phyloP scores from a whole-genome alignment of 306 rosid genomes.

The Begonia peltatifolia region DNA sequence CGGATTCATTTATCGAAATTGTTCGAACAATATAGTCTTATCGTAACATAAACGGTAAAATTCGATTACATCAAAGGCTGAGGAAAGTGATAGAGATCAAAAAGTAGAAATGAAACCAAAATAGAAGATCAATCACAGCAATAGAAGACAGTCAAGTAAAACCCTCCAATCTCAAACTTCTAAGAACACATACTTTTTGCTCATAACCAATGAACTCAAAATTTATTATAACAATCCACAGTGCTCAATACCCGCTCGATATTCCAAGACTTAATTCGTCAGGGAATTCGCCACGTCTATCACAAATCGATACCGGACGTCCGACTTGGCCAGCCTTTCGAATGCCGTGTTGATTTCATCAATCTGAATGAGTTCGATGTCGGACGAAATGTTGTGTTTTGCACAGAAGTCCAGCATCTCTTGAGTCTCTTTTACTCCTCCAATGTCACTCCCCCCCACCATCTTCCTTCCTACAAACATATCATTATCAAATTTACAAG shows the following conservation, averaged over 20 bases:
- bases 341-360: conserved; percentile 64
- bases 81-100: too few species aligned
- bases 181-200: too few species aligned
- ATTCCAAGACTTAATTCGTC: background rate
- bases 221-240: too few species aligned
- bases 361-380: conserved; percentile 60
- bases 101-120: too few species aligned
- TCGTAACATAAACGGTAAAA: too few species aligned
- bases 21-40: too few species aligned
- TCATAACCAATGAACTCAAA: too few species aligned
- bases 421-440: conserved; percentile 87
- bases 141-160: too few species aligned
- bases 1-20: too few species aligned
- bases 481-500: background rate
- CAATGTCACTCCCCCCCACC: conserved; percentile 81
- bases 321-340: conserved; percentile 70
- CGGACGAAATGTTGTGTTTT: conserved; percentile 53
- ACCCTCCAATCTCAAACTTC: too few species aligned
- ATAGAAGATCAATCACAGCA: too few species aligned
- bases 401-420: conserved; percentile 89
- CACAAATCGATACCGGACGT: conserved; percentile 73
- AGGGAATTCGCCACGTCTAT: conserved; percentile 66
- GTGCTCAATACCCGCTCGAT: too few species aligned
- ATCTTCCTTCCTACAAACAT: conserved; percentile 49
- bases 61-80: background rate